Evolutionary conservation across 257 asterid genomes (phyloP), one percentile per base, ranked within the genome.

Genomic region (Przewalskia tangutica): DNA sequence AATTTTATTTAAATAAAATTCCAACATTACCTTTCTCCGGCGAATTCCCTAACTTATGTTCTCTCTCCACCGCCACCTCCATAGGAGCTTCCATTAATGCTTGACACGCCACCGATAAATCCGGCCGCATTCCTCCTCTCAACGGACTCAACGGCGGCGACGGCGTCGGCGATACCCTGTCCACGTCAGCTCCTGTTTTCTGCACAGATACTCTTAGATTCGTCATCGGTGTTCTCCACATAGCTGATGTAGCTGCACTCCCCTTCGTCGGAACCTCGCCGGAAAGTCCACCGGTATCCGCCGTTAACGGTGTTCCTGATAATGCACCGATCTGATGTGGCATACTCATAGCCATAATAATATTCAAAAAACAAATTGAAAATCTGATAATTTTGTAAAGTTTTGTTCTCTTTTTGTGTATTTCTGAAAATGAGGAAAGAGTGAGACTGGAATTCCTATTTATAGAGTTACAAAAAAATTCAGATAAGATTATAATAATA

Each of bases 111-210:
- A 88, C 95, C 5, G 96, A 85, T 13, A 95, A 86, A 86, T 89
- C 95, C 38, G 92, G 75, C 56, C 98, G 85, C 81, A 83, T 81
- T 8, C 92, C 91, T 76, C 86, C 90, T 68, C 86, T 88, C 13
- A 88, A 77, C 18, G 98, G 98, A 58, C 97, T 91, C 86, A 89
- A 4, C 78, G 97, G 95, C 84, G 99, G 95, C n/a, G 98, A 89
- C 2, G 98, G 90, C 0, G 97, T 84, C 5, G 98, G 97, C 0
- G 99, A 92, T 1, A 92, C 82, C 18, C 97, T 88, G 50, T 92
- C 97, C 0, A 76, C 5, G 4, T 91, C 97, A 53, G 66, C 6
- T 0, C 86, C 89, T 0, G 88, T 59, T 9, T 82, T 88, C 56
- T 58, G 84, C 1, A 89, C 93, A 5, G 93, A 84, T 1, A 92